Evolutionary conservation across 345 rosid species (phyloP).

Genomic region (Durio zibethinus): DNA sequence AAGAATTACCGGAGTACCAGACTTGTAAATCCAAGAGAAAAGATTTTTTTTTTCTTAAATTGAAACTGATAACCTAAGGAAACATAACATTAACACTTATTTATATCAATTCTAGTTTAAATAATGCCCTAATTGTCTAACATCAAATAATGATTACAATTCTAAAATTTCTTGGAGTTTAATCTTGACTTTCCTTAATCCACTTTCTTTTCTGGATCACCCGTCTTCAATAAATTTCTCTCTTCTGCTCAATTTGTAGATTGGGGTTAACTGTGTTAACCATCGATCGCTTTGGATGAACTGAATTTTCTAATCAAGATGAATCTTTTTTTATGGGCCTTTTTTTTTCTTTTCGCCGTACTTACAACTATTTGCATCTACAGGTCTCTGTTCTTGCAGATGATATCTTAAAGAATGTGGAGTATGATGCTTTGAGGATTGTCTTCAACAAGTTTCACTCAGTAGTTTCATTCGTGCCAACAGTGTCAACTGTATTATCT

Average conservation of each 20-base stretch:
- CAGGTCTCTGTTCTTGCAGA: conserved; percentile 97
- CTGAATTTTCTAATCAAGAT: not conserved
- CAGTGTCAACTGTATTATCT: conserved; percentile 82
- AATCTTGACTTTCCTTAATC: not conserved
- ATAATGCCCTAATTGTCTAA: not conserved
- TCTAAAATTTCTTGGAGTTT: not conserved
- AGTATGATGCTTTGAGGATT: conserved; percentile 86
- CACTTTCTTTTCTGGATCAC: not conserved
- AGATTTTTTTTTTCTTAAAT: not conserved
- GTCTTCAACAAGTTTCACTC: conserved; percentile 92
- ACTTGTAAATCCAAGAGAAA: not conserved
- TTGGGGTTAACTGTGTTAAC: not conserved
- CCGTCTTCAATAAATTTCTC: not conserved
- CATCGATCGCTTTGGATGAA: not conserved
- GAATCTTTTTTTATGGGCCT: not conserved
- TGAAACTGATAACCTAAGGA: not conserved
- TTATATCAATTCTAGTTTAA: not conserved
- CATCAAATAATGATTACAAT: not conserved
- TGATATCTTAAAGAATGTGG: conserved; percentile 90
- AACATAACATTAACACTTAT: not conserved
- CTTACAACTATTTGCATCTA: conserved; percentile 14
- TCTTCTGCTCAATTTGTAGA: not conserved
- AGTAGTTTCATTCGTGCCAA: conserved; percentile 67
- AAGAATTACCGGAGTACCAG: not conserved
- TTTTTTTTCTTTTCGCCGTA: conserved; percentile 41